Evolutionary conservation across 75 land plant genomes (phyloP).

Genomic region (Isoetes taiwanensis): DNA sequence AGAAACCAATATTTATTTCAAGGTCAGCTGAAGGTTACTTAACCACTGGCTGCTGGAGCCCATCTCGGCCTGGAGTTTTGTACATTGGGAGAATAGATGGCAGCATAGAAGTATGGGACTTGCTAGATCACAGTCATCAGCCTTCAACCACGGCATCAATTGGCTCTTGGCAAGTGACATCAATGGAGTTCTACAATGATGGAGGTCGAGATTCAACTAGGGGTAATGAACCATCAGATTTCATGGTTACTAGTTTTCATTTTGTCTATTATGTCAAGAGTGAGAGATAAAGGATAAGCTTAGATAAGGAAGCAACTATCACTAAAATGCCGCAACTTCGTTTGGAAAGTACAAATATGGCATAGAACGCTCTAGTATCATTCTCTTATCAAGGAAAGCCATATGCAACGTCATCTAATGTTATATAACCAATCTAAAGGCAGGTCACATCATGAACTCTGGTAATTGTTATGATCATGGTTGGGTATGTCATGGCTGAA

Average conservation of each 20-base stretch:
- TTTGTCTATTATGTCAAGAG: not conserved
- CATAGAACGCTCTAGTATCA: not conserved
- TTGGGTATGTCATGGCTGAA: no score
- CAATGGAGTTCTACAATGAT: constrained; percentile 32
- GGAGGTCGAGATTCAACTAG: not conserved
- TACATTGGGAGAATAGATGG: constrained; percentile 29
- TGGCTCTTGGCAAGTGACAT: constrained; percentile 29
- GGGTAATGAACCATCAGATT: not conserved
- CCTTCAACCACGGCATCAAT: constrained; percentile 20
- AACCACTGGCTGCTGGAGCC: constrained; percentile 34
- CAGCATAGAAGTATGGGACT: constrained; percentile 32
- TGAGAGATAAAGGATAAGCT: constrained; percentile 1
- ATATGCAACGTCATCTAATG: no score
- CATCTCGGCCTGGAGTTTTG: constrained; percentile 28
- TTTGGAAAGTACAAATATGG: not conserved
- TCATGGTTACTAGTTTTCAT: not conserved
- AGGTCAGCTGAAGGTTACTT: constrained; percentile 26
- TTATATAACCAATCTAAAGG: no score
- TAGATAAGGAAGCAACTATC: not conserved
- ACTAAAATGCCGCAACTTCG: not conserved
- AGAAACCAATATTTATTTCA: constrained; percentile 35
- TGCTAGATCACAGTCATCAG: constrained; percentile 30
- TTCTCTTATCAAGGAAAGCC: no score
- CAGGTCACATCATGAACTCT: no score
- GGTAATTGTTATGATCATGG: no score